These are phyloP conservation scores for Henckelia pumila DNA, from an alignment of 257 asterid genomes.

Conservation along the genomic window DNA sequence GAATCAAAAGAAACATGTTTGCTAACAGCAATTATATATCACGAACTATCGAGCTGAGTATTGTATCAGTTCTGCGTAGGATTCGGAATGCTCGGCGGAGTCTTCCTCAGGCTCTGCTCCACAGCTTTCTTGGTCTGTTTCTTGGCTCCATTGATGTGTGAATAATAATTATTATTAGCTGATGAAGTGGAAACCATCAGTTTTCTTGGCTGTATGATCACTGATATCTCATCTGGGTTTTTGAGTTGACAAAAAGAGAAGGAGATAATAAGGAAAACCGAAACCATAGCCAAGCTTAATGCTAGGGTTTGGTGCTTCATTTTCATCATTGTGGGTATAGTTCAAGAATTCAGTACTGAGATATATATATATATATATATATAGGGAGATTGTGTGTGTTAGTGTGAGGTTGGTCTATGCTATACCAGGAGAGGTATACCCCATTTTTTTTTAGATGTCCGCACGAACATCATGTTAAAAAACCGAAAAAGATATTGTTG, in stretches of 20 bases:
- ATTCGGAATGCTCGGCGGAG: conserved; percentile 23
- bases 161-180: neutral
- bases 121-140: conserved; percentile 35
- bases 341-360: neutral
- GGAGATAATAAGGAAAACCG: conserved; percentile 3
- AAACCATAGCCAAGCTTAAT: conserved; percentile 8
- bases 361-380: neutral
- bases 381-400: no score
- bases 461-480: no score
- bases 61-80: conserved; percentile 29
- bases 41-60: neutral
- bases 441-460: no score
- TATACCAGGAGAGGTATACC: no score
- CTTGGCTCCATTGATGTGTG: neutral
- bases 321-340: conserved; percentile 4
- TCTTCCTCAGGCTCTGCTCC: conserved; percentile 30
- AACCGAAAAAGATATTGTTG: no score
- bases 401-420: no score
- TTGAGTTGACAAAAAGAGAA: conserved; percentile 16
- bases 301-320: conserved; percentile 21
- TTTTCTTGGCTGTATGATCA: conserved; percentile 17
- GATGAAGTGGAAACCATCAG: conserved; percentile 4
- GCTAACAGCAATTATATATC: neutral
- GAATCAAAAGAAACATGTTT: neutral
- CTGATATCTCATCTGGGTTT: neutral